Evolutionary conservation across 2,329 filamentous ascomycete species (phyloP).

Genomic region (Dothistroma pini): DNA sequence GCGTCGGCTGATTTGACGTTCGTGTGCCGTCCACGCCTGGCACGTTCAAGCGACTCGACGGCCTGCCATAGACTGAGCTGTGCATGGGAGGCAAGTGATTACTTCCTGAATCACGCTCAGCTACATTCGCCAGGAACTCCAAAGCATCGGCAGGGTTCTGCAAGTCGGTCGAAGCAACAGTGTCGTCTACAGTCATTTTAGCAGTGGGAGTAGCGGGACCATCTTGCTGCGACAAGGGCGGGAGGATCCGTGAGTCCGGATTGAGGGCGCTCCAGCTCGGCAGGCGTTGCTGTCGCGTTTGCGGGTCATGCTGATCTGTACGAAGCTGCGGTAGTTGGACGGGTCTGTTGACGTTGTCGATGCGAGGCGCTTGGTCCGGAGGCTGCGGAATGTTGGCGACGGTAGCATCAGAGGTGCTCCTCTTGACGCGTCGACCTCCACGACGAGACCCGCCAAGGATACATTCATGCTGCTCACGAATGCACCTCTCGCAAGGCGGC

Average conservation of each 20-base stretch:
- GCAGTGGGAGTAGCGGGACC: slow-evolving; percentile 23
- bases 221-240: slow-evolving; percentile 27
- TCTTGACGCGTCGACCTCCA: slow-evolving; percentile 32
- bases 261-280: slow-evolving; percentile 25
- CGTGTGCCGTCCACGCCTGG: slow-evolving; percentile 14
- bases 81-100: slow-evolving; percentile 32
- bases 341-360: slow-evolving; percentile 21
- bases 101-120: slow-evolving; percentile 29
- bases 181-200: slow-evolving; percentile 33
- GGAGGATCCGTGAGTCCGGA: slow-evolving; percentile 27
- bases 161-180: slow-evolving; percentile 32
- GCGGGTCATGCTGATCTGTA: slow-evolving; percentile 15
- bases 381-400: background rate
- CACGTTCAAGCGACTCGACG: slow-evolving; percentile 10
- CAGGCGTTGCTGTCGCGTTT: slow-evolving; percentile 17
- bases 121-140: slow-evolving; percentile 34
- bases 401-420: slow-evolving; percentile 13
- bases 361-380: slow-evolving; percentile 12
- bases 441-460: slow-evolving; percentile 32
- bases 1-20: slow-evolving; percentile 5
- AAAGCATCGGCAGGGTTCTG: slow-evolving; percentile 36
- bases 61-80: slow-evolving; percentile 23
- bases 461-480: slow-evolving; percentile 35
- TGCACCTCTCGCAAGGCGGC: slow-evolving; percentile 34
- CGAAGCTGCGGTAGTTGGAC: slow-evolving; percentile 15